These are phyloP conservation scores for Colletotrichum spinosum DNA, from an alignment of 2,329 filamentous ascomycete genomes.

Conservation along the genomic window DNA sequence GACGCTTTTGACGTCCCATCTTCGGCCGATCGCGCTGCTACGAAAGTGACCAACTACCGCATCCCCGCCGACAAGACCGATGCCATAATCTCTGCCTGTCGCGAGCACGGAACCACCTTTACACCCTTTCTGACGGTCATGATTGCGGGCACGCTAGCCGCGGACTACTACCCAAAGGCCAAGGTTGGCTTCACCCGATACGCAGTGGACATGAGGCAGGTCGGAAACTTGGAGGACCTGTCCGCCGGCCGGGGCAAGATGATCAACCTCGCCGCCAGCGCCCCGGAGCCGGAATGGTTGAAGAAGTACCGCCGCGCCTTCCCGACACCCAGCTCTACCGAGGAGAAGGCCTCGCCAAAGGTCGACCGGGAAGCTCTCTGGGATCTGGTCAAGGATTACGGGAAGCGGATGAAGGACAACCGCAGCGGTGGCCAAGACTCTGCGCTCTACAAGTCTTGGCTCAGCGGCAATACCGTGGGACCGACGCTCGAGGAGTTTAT, in stretches of 20 bases:
- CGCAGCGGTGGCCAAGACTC: slow-evolving; percentile 20
- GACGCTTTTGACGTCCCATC: slow-evolving; percentile 3
- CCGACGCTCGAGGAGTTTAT: slow-evolving; percentile 39
- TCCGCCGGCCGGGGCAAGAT: slow-evolving; percentile 13
- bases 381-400: slow-evolving; percentile 24
- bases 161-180: slow-evolving; percentile 41
- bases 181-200: slow-evolving; percentile 42
- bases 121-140: slow-evolving; percentile 40
- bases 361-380: slow-evolving; percentile 16
- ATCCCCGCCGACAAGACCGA: slow-evolving; percentile 24
- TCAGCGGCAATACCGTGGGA: slow-evolving; percentile 39
- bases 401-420: slow-evolving; percentile 13
- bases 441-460: slow-evolving; percentile 28
- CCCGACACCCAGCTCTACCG: not conserved
- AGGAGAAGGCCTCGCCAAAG: not conserved
- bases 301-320: slow-evolving; percentile 24
- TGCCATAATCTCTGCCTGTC: slow-evolving; percentile 38
- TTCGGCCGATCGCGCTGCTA: slow-evolving; percentile 10
- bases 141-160: slow-evolving; percentile 34
- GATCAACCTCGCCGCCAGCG: slow-evolving; percentile 29
- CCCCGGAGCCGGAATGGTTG: slow-evolving; percentile 13
- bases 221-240: slow-evolving; percentile 7
- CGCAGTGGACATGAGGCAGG: slow-evolving; percentile 51
- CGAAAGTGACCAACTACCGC: slow-evolving; percentile 24
- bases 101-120: slow-evolving; percentile 39